Conservation (phyloP, 2,329 filamentous ascomycete species). For the Aspergillus nomiae region DNA sequence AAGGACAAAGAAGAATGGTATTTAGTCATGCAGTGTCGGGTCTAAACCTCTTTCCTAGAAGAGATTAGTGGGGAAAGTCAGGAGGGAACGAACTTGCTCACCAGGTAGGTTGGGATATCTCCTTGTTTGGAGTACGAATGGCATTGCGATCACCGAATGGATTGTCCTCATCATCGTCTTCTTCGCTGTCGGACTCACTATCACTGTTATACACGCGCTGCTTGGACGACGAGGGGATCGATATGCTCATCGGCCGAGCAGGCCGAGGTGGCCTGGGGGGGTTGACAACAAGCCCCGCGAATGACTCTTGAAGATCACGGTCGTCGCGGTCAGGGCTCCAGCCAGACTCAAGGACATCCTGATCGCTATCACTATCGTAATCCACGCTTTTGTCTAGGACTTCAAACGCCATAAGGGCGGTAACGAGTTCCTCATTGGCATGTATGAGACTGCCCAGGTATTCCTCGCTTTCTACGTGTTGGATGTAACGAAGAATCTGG, state of each 20-base stretch:
- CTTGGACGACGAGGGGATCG: constrained; percentile 22
- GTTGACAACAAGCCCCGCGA: constrained; percentile 39
- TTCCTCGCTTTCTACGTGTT: constrained; percentile 86
- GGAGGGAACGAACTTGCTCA: constrained; percentile 21
- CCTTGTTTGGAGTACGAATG: constrained; percentile 36
- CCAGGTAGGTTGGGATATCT: constrained; percentile 37
- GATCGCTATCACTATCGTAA: constrained; percentile 66
- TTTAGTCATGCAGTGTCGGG: not conserved
- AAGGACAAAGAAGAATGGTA: not conserved
- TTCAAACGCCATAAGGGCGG: constrained; percentile 90
- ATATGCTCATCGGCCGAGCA: constrained; percentile 63
- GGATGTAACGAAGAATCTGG: constrained; percentile 87
- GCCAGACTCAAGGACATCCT: constrained; percentile 48
- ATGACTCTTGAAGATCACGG: constrained; percentile 28
- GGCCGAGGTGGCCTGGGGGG: constrained; percentile 48
- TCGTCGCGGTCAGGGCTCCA: constrained; percentile 32
- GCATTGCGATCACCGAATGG: constrained; percentile 85
- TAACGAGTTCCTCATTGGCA: constrained; percentile 94
- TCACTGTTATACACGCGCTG: constrained; percentile 53
- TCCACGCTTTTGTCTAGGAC: constrained; percentile 71
- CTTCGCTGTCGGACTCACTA: constrained; percentile 53
- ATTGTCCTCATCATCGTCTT: constrained; percentile 73
- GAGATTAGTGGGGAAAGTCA: constrained; percentile 16
- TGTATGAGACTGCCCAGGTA: constrained; percentile 89
- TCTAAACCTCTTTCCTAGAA: constrained; percentile 32